These are phyloP conservation scores for Ophiostoma fasciatum DNA, from an alignment of 2,329 filamentous ascomycete genomes.

Conservation along the genomic window DNA sequence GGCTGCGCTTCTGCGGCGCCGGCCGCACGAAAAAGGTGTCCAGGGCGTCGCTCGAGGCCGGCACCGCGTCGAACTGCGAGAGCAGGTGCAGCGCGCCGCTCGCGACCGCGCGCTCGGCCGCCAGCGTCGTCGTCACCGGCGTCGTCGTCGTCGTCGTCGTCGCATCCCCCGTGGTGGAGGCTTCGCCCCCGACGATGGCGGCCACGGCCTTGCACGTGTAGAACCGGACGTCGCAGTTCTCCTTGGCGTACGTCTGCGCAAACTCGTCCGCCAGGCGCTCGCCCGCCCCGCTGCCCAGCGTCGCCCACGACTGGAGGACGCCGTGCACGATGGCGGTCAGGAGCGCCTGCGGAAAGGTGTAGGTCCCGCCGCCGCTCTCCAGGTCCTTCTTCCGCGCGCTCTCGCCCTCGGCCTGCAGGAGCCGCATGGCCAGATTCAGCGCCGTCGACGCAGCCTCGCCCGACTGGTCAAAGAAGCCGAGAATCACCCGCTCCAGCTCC, in stretches of 20 bases:
- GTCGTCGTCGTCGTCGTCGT: no score
- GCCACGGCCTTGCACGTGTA: constrained; percentile 59
- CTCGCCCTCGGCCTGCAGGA: constrained; percentile 66
- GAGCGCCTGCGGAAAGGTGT: constrained; percentile 53
- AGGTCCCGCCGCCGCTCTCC: constrained; percentile 13
- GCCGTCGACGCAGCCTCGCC: constrained; percentile 53
- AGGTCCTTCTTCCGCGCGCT: constrained; percentile 31
- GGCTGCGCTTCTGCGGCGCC: constrained; percentile 50
- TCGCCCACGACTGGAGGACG: constrained; percentile 36
- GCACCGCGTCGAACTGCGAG: constrained; percentile 53
- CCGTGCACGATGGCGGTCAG: constrained; percentile 48
- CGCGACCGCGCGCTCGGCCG: constrained; percentile 12
- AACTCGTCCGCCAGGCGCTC: constrained; percentile 52
- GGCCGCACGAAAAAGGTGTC: constrained; percentile 50
- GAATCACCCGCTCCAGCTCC: constrained; percentile 52
- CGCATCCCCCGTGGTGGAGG: no score
- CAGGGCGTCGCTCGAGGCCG: constrained; percentile 49
- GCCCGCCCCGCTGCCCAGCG: constrained; percentile 2
- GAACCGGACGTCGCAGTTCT: constrained; percentile 73
- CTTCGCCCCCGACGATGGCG: no score
- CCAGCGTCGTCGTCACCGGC: no score
- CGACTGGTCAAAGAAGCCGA: constrained; percentile 43
- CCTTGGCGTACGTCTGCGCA: constrained; percentile 59
- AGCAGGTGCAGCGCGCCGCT: constrained; percentile 45
- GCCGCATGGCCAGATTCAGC: constrained; percentile 66